Conservation (phyloP, 768 basidiomycete genomes). For the Phaeotremella skinneri region DNA sequence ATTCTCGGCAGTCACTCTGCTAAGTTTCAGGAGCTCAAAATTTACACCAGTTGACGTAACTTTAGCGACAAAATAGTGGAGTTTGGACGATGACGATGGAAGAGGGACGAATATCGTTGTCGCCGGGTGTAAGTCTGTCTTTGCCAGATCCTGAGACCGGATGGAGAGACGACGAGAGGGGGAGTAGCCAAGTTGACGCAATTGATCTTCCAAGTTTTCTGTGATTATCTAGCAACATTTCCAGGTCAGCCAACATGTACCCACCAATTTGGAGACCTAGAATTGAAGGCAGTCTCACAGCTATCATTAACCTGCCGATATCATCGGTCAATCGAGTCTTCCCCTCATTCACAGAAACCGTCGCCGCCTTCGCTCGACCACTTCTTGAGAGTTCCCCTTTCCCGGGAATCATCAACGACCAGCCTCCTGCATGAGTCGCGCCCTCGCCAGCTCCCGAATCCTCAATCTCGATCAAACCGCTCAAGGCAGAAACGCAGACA, state of each 20-base stretch:
- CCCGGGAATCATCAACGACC: background rate
- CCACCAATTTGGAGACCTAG: background rate
- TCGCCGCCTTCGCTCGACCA: conserved; percentile 62
- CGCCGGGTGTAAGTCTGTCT: conserved; percentile 60
- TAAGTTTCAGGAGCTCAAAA: conserved; percentile 70
- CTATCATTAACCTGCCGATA: conserved; percentile 62
- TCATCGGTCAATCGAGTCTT: conserved; percentile 62
- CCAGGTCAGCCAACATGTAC: background rate
- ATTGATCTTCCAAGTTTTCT: conserved; percentile 78
- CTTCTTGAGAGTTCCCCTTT: conserved; percentile 53
- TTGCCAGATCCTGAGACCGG: conserved; percentile 63
- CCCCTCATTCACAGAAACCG: conserved; percentile 67
- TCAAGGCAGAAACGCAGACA: conserved; percentile 74
- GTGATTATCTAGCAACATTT: conserved; percentile 64
- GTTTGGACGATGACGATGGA: conserved; percentile 17
- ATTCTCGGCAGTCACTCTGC: conserved; percentile 25
- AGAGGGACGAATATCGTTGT: conserved; percentile 36
- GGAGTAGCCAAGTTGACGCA: conserved; percentile 74
- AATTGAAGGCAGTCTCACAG: conserved; percentile 56
- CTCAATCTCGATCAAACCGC: conserved; percentile 71
- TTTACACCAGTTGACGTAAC: conserved; percentile 73
- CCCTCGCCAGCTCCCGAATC: conserved; percentile 75
- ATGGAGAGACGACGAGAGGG: conserved; percentile 70
- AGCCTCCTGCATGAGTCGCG: conserved; percentile 57
- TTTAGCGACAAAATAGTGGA: conserved; percentile 79